Percentiles rank a stretch among this genome's conserved stretches.
These are phyloP conservation scores for Neophaeococcomyces aloes DNA, from an alignment of 2,329 filamentous ascomycete species.

Conservation along the genomic window DNA sequence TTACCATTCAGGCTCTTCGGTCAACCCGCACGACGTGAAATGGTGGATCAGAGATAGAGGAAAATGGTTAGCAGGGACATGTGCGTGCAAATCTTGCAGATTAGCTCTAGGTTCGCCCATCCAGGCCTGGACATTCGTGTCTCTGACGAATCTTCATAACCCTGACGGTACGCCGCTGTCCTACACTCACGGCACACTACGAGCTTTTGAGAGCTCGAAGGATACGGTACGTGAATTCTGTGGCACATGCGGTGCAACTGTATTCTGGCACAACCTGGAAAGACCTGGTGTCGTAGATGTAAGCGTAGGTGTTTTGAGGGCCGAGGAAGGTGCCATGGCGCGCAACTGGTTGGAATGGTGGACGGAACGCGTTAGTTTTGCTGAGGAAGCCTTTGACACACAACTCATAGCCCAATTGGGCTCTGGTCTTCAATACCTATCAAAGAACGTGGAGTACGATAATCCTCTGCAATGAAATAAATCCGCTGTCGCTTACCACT, in stretches of 20 bases:
- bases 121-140: slow-evolving; percentile 56
- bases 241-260: slow-evolving; percentile 49
- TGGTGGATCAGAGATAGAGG: slow-evolving; percentile 48
- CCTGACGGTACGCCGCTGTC: slow-evolving; percentile 18
- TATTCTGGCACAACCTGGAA: slow-evolving; percentile 50
- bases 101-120: slow-evolving; percentile 52
- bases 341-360: slow-evolving; percentile 55
- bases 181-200: slow-evolving; percentile 37
- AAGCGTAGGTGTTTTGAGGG: slow-evolving; percentile 48
- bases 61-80: slow-evolving; percentile 51
- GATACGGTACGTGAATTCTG: slow-evolving; percentile 54
- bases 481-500: no score
- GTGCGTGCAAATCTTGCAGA: slow-evolving; percentile 54
- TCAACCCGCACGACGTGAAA: slow-evolving; percentile 42
- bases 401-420: slow-evolving; percentile 19
- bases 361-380: slow-evolving; percentile 47
- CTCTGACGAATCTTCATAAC: slow-evolving; percentile 44
- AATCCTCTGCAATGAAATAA: background rate
- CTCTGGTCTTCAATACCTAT: slow-evolving; percentile 10
- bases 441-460: background rate
- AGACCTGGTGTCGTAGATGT: slow-evolving; percentile 52
- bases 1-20: slow-evolving; percentile 30
- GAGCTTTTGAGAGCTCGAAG: slow-evolving; percentile 43
- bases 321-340: slow-evolving; percentile 43
- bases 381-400: slow-evolving; percentile 40